phyloP scores from a whole-genome alignment of 1,284 basidiomycete species.

The Vanrija sp. region DNA sequence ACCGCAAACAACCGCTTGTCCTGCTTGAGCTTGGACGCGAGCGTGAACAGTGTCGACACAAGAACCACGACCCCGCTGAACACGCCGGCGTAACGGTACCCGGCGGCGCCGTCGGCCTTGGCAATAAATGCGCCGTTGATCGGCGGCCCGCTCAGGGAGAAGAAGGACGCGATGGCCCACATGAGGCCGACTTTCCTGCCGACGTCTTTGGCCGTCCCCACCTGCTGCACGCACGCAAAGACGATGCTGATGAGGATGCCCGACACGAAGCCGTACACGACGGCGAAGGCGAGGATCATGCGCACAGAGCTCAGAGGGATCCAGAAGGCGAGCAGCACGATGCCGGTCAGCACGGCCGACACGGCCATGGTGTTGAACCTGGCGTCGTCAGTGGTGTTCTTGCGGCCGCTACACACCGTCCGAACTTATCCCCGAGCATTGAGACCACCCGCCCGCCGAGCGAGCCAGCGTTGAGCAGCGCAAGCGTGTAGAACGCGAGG shows the following conservation, averaged over 20 bases:
- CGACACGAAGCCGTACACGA: conserved; percentile 41
- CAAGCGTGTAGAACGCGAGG: conserved; percentile 26
- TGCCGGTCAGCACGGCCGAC: conserved; percentile 16
- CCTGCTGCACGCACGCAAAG: conserved; percentile 22
- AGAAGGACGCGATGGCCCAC: conserved; percentile 24
- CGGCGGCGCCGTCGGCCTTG: conserved; percentile 4
- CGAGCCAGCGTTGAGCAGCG: conserved; percentile 33
- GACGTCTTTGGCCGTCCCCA: conserved; percentile 21
- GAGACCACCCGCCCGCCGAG: conserved; percentile 21
- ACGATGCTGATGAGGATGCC: conserved; percentile 26
- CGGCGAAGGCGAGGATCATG: conserved; percentile 34
- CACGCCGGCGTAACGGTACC: not conserved
- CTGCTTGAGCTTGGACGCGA: not conserved
- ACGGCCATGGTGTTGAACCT: conserved; percentile 37
- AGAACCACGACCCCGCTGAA: conserved; percentile 3
- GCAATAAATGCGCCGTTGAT: conserved; percentile 39
- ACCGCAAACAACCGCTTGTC: no score
- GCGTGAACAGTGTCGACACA: not conserved
- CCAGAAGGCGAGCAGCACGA: conserved; percentile 24
- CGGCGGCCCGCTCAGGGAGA: conserved; percentile 37
- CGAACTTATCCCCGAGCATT: conserved; percentile 8
- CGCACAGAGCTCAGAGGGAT: conserved; percentile 17
- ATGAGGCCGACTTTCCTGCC: conserved; percentile 28
- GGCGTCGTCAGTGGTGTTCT: conserved; percentile 15
- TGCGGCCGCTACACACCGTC: not conserved